phyloP scores from a whole-genome alignment of 2,329 filamentous ascomycete genomes.

The Calonectria leucothoes region DNA sequence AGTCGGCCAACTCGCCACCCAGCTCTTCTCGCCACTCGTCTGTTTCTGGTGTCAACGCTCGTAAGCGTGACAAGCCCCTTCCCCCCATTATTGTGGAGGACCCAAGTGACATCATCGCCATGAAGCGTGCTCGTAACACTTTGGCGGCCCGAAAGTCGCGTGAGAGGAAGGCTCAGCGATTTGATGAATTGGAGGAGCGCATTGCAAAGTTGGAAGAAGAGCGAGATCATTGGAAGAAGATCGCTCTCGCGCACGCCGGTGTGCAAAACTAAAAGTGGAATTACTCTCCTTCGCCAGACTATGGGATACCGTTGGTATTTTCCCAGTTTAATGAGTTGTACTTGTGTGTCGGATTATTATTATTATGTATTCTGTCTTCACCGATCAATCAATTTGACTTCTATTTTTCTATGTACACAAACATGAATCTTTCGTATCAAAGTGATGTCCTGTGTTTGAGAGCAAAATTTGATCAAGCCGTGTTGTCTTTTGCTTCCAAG shows the following conservation, averaged over 20 bases:
- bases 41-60: conserved; percentile 76
- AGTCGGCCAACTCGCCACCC: conserved; percentile 58
- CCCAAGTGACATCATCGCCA: conserved; percentile 77
- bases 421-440: too few relatives aligned
- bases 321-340: not conserved
- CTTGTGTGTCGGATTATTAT: conserved; percentile 2
- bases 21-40: conserved; percentile 72
- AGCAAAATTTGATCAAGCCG: too few relatives aligned
- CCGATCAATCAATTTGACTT: not conserved
- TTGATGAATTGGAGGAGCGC: conserved; percentile 79
- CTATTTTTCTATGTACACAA: too few relatives aligned
- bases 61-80: conserved; percentile 84
- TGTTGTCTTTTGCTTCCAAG: too few relatives aligned
- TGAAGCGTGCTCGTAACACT: conserved; percentile 95
- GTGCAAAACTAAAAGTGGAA: conserved; percentile 48
- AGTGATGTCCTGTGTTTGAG: too few relatives aligned
- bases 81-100: conserved; percentile 83
- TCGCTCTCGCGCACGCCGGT: conserved; percentile 58
- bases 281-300: conserved; percentile 42
- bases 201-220: conserved; percentile 77
- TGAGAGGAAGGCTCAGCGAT: conserved; percentile 82
- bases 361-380: conserved; percentile 1
- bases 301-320: conserved; percentile 20
- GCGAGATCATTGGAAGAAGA: conserved; percentile 73
- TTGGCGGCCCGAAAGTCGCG: conserved; percentile 94